Percentiles rank a stretch among this genome's conserved stretches.
phyloP scores from a whole-genome alignment of 225 moss, liverwort and hornwort species.

The Sphagnum contortum region DNA sequence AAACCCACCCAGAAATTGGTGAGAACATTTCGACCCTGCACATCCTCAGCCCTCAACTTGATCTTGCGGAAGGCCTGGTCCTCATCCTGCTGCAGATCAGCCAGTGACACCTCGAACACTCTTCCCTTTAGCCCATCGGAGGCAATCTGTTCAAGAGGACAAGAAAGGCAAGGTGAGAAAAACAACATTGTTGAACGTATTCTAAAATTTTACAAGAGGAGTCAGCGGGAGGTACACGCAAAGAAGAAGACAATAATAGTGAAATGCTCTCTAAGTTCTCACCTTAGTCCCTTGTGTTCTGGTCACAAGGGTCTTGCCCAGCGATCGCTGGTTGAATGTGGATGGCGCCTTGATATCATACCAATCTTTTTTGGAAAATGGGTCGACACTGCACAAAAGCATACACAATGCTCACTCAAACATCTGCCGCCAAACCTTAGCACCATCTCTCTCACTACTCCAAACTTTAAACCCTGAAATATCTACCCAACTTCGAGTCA shows the following conservation, averaged over 20 bases:
- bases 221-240: too few species aligned
- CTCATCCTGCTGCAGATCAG: slow-evolving; percentile 32
- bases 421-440: too few species aligned
- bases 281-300: slow-evolving; percentile 38
- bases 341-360: slow-evolving; percentile 36
- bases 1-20: slow-evolving; percentile 27
- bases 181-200: too few species aligned
- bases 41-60: slow-evolving; percentile 15
- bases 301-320: slow-evolving; percentile 39
- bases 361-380: slow-evolving; percentile 46
- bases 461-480: too few species aligned
- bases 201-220: too few species aligned
- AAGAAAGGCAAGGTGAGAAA: too few species aligned
- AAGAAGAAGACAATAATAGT: too few species aligned
- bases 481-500: too few species aligned
- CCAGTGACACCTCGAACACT: slow-evolving; percentile 15
- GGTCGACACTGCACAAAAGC: slow-evolving; percentile 25
- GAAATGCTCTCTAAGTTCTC: not conserved
- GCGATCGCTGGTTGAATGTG: slow-evolving; percentile 27
- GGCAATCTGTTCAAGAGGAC: too few species aligned
- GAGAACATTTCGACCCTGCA: slow-evolving; percentile 26
- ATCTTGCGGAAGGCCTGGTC: slow-evolving; percentile 37
- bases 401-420: not conserved
- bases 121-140: too few species aligned
- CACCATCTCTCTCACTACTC: too few species aligned